A percentile compares a stretch with the other conserved stretches of the same genome.
Evolutionary conservation across 2,329 filamentous ascomycete genomes (phyloP).

Genomic region (Scopulariopsis brevicaulis): DNA sequence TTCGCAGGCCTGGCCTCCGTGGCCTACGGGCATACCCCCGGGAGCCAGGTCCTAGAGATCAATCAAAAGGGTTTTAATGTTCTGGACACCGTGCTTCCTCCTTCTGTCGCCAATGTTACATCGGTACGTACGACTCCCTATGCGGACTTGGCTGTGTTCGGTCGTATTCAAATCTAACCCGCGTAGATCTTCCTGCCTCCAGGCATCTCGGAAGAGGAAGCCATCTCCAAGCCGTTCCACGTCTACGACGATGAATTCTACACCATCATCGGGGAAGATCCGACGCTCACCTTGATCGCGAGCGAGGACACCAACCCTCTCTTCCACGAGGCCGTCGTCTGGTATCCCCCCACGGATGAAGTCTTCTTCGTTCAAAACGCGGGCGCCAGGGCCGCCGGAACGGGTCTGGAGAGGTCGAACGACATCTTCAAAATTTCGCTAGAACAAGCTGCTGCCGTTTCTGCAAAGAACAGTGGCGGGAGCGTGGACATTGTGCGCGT

Average conservation of each 20-base stretch:
- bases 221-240: constrained; percentile 25
- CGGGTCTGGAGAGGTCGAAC: constrained; percentile 36
- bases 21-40: not conserved
- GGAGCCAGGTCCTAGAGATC: constrained; percentile 11
- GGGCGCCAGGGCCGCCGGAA: constrained; percentile 31
- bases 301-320: constrained; percentile 29
- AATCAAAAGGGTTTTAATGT: constrained; percentile 31
- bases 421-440: constrained; percentile 38
- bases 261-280: constrained; percentile 33
- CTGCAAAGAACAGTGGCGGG: constrained; percentile 23
- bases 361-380: constrained; percentile 44
- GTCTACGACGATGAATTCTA: constrained; percentile 40
- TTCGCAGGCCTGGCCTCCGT: not conserved
- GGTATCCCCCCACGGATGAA: constrained; percentile 35
- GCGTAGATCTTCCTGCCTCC: constrained; percentile 30
- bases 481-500: constrained; percentile 30
- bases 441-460: constrained; percentile 20
- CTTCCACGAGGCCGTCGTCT: constrained; percentile 45
- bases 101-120: constrained; percentile 21
- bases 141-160: not conserved
- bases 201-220: constrained; percentile 23
- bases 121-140: not conserved
- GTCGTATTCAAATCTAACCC: constrained; percentile 9
- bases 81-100: constrained; percentile 23
- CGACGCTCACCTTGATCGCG: constrained; percentile 37